Evolutionary conservation across 805 yeast genomes (phyloP), one percentile per base, ranked within the genome.

Genomic region (Metschnikowia rubicola): DNA sequence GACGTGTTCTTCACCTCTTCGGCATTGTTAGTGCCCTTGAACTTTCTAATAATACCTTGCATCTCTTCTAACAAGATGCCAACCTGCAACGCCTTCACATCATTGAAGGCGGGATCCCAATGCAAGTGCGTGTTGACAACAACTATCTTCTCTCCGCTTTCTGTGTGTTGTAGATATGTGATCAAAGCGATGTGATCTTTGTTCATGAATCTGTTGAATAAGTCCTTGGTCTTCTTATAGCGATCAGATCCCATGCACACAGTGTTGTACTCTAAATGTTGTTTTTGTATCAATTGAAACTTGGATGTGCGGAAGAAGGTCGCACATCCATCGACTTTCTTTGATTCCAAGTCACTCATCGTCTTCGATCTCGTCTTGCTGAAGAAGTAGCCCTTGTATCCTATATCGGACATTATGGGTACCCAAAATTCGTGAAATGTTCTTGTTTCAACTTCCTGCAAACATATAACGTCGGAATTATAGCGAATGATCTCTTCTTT

Each of bases 321-420:
- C n/a, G 97, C 97, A 76, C 99, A 94, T 10, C 99, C 99, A 66
- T 94, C 99, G 39, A 94, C 99, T 60, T 86, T 87, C 65, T 84
- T 85, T 26, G 95, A 83, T 56, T 88, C 96, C 49, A 70, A 73
- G 50, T 83, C 85, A 51, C 75, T 70, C 96, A 89, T 88, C 10
- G 97, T 90, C 68, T 88, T 87, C 1, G 97, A 91, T 63, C 99
- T 79, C 26, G 96, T 86, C 68, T 94, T 94, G 45, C 86, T 86
- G 67, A 84, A 88, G 70, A 89, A 91, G 26, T 81, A 66, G 33
- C 96, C 91, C 55, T 80, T 78, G 68, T 92, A 94, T 8, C 96
- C 96, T 40, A 79, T 71, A 46, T 80, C 77, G 21, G 74, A 74
- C 79, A 94, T 74, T 30, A 81, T 60, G 13, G 95, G 96, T 3